Conservation (phyloP, 768 basidiomycete genomes). For the Russula compacta region DNA sequence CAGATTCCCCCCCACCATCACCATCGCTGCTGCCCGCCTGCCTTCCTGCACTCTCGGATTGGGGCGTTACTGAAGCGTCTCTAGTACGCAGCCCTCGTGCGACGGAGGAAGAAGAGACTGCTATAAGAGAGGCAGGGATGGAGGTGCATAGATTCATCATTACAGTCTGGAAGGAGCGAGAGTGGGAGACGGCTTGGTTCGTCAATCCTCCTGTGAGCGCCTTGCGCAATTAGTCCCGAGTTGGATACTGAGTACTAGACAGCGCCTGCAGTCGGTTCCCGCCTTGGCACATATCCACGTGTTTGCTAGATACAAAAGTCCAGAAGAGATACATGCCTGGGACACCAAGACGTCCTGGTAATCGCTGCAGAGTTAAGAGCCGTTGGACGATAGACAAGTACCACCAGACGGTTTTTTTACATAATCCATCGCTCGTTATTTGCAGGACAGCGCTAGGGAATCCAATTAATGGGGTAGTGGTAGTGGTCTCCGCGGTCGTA, state of each 20-base stretch:
- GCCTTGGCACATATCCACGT: constrained; percentile 83
- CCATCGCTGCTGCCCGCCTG: constrained; percentile 50
- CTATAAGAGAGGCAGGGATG: constrained; percentile 41
- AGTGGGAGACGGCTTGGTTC: constrained; percentile 93
- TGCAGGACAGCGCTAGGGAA: too few species aligned
- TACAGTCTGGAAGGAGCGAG: constrained; percentile 54
- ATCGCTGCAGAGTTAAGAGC: not conserved
- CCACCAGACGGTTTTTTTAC: too few species aligned
- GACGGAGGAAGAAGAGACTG: constrained; percentile 42
- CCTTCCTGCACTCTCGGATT: constrained; percentile 57
- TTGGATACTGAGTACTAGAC: not conserved
- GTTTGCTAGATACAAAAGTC: constrained; percentile 53
- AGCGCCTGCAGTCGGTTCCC: constrained; percentile 78
- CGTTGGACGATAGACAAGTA: too few species aligned
- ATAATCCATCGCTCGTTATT: too few species aligned
- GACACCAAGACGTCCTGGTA: not conserved
- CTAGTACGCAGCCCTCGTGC: constrained; percentile 45
- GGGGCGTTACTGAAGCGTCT: constrained; percentile 57
- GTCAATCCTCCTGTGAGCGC: constrained; percentile 73
- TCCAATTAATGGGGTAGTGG: too few species aligned
- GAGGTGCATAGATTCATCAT: constrained; percentile 58
- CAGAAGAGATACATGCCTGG: constrained; percentile 17
- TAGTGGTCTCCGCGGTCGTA: too few species aligned
- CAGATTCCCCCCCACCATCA: constrained; percentile 41
- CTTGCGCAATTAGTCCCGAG: not conserved